phyloP scores from a whole-genome alignment of 192 early-diverging fungal genomes.

The Backusella liffmaniae region DNA sequence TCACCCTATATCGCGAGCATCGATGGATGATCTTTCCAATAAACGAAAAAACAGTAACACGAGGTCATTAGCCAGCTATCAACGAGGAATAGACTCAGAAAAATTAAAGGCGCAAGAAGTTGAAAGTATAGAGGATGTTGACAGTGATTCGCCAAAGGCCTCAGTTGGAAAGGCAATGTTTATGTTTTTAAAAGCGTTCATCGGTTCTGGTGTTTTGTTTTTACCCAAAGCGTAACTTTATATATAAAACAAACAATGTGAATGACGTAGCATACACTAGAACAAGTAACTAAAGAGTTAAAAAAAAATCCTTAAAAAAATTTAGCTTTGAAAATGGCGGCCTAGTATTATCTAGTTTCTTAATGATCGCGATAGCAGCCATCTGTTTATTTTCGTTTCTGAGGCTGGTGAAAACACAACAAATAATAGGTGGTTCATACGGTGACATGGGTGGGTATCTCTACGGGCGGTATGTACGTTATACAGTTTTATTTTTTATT shows the following conservation, averaged over 20 bases:
- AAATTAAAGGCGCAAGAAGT: neutral
- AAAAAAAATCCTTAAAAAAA: constrained; percentile 2
- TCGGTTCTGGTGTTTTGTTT: constrained; percentile 58
- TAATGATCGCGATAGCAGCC: constrained; percentile 61
- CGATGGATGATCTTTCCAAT: neutral
- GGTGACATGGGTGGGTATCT: constrained; percentile 59
- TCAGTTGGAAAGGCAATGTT: constrained; percentile 56
- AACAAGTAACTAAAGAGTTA: neutral
- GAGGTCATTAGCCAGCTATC: neutral
- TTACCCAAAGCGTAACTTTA: constrained; percentile 46
- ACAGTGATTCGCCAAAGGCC: constrained; percentile 31
- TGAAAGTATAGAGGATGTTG: neutral
- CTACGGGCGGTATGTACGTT: constrained; percentile 33
- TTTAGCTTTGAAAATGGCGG: constrained; percentile 58
- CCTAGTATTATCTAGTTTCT: constrained; percentile 52
- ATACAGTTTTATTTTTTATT: constrained; percentile 44
- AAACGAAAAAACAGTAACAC: neutral
- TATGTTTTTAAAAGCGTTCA: constrained; percentile 61
- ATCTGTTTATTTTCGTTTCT: constrained; percentile 63
- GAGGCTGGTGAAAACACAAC: constrained; percentile 44
- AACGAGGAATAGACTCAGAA: neutral
- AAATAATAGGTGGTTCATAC: constrained; percentile 53
- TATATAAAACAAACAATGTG: neutral
- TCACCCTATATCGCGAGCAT: neutral
- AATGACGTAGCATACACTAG: neutral